Conservation (phyloP, 2,329 filamentous ascomycete species). For the Sporothrix mexicana region DNA sequence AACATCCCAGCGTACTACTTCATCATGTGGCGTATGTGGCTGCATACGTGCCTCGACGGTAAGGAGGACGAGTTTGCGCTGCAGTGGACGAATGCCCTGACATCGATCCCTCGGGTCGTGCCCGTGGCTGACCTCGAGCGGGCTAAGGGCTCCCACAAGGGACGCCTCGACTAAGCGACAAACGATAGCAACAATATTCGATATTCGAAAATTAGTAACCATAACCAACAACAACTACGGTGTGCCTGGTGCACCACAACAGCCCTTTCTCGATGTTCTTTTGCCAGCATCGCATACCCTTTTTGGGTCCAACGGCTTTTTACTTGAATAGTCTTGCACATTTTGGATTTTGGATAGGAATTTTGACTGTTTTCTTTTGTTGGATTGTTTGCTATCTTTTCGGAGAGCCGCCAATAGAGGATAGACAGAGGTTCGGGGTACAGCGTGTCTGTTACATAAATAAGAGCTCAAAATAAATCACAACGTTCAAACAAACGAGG, state of each 20-base stretch:
- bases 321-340: neutral
- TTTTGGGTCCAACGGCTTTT: slow-evolving; percentile 1
- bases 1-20: slow-evolving; percentile 71
- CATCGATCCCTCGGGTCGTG: slow-evolving; percentile 57
- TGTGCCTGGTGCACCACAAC: neutral
- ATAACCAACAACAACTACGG: neutral
- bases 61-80: slow-evolving; percentile 74
- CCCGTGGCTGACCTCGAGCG: slow-evolving; percentile 40
- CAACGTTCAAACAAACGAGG: neutral
- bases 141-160: slow-evolving; percentile 37
- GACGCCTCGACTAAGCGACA: slow-evolving; percentile 36
- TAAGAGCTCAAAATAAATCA: neutral
- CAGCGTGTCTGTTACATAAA: neutral
- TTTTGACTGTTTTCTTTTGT: neutral
- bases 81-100: slow-evolving; percentile 68
- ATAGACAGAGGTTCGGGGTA: neutral
- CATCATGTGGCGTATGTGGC: slow-evolving; percentile 82
- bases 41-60: slow-evolving; percentile 76
- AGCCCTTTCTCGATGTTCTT: neutral
- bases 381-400: neutral
- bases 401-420: neutral
- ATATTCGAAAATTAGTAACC: neutral
- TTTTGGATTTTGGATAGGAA: slow-evolving; percentile 7
- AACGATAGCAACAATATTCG: neutral
- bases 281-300: neutral